Evolutionary conservation across 2,329 filamentous ascomycete species (phyloP).

Genomic region (Triangularia verruculosa): DNA sequence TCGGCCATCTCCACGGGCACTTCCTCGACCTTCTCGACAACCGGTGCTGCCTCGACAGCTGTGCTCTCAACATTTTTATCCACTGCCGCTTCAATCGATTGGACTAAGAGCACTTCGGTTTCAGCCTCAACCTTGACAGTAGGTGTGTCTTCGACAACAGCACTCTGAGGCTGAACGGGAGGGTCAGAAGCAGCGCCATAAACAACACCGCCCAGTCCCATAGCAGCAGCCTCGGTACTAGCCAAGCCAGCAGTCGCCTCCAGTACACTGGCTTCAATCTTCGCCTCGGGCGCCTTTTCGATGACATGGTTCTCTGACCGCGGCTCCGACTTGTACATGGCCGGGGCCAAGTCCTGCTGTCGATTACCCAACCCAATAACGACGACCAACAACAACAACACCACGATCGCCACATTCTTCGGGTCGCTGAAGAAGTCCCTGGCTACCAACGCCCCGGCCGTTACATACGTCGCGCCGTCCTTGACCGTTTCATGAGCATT

Average conservation of each 20-base stretch:
- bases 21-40: not conserved
- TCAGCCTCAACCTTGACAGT: not conserved
- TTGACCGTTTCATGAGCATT: not conserved
- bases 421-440: constrained; percentile 41
- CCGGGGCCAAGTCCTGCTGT: constrained; percentile 25
- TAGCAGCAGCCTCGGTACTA: not conserved
- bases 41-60: not conserved
- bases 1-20: not conserved
- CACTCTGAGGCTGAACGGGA: not conserved
- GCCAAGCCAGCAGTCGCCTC: not conserved
- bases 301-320: constrained; percentile 5
- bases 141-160: not conserved
- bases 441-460: not conserved
- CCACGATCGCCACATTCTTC: constrained; percentile 57
- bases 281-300: not conserved
- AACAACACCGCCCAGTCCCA: not conserved
- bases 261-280: not conserved
- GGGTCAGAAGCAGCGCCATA: not conserved
- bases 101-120: not conserved
- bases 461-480: not conserved
- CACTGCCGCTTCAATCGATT: not conserved
- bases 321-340: constrained; percentile 9
- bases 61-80: not conserved
- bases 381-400: constrained; percentile 53
- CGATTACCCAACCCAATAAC: constrained; percentile 42